Conservation (phyloP, 176 grass and related monocot species). For the Eleusine coracana region DNA sequence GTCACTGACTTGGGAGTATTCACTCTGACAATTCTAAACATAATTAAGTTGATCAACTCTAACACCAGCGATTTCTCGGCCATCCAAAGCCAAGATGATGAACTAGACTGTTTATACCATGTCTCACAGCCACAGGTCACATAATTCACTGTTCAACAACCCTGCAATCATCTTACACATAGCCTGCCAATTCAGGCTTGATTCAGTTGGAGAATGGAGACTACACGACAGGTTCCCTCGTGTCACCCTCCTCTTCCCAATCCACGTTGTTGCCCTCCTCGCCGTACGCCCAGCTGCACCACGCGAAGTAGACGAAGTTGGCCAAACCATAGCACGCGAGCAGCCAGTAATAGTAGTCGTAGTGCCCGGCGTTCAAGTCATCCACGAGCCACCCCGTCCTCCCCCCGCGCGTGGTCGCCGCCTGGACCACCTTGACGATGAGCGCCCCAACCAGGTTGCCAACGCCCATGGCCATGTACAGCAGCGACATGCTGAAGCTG, state of each 20-base stretch:
- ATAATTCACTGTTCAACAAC: neutral
- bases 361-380: constrained; percentile 51
- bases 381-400: constrained; percentile 45
- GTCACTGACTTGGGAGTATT: neutral
- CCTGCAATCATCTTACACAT: neutral
- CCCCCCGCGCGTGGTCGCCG: constrained; percentile 21
- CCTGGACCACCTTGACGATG: constrained; percentile 40
- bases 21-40: neutral
- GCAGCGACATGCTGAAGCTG: constrained; percentile 64
- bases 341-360: constrained; percentile 72
- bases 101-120: neutral
- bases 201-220: neutral
- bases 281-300: constrained; percentile 59
- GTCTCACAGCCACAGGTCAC: neutral
- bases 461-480: constrained; percentile 46
- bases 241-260: constrained; percentile 46
- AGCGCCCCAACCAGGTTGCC: constrained; percentile 44
- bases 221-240: constrained; percentile 8
- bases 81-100: neutral
- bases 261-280: constrained; percentile 58
- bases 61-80: neutral
- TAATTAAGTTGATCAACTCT: neutral
- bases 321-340: constrained; percentile 30
- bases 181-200: neutral
- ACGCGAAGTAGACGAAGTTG: constrained; percentile 50